Conservation (phyloP, 2,329 filamentous ascomycete species). For the Zasmidium cellare region DNA sequence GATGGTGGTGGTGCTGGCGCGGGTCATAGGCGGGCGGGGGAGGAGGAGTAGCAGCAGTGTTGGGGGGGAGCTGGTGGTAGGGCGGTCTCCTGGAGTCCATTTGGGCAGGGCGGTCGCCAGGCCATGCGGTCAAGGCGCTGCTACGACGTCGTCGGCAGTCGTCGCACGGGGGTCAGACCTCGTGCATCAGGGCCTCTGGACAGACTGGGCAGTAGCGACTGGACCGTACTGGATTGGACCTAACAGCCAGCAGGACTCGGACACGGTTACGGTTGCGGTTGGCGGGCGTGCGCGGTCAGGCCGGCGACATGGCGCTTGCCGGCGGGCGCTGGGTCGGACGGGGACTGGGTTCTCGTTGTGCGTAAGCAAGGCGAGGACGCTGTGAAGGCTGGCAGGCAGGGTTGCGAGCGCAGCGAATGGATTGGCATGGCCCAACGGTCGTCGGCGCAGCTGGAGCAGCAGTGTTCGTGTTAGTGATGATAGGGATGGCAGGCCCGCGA, state of each 20-base stretch:
- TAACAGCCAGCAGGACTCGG: too few relatives aligned
- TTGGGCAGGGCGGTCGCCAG: slow-evolving; percentile 9
- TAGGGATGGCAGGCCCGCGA: slow-evolving; percentile 9
- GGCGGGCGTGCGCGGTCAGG: slow-evolving; percentile 19
- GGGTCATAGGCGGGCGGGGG: slow-evolving; percentile 7
- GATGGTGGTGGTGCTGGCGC: slow-evolving; percentile 11
- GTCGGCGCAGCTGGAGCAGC: slow-evolving; percentile 4
- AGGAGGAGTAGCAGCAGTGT: slow-evolving; percentile 9
- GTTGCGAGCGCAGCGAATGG: slow-evolving; percentile 10
- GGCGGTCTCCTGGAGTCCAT: slow-evolving; percentile 27
- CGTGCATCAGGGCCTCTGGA: slow-evolving; percentile 7
- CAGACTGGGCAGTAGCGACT: too few relatives aligned
- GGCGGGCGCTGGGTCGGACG: slow-evolving; percentile 1
- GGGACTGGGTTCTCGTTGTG: background rate
- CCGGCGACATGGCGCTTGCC: slow-evolving; percentile 10
- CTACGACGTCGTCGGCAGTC: slow-evolving; percentile 13
- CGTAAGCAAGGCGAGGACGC: too few relatives aligned
- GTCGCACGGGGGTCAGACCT: slow-evolving; percentile 18
- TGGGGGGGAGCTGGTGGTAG: slow-evolving; percentile 7
- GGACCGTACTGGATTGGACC: too few relatives aligned
- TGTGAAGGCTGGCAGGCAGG: background rate
- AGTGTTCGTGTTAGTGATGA: slow-evolving; percentile 1
- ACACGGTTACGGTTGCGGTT: background rate
- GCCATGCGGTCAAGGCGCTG: slow-evolving; percentile 25
- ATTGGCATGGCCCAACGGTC: too few relatives aligned